Evolutionary conservation across 1,139 yeast genomes (phyloP).

Genomic region (Pichia terricola): DNA sequence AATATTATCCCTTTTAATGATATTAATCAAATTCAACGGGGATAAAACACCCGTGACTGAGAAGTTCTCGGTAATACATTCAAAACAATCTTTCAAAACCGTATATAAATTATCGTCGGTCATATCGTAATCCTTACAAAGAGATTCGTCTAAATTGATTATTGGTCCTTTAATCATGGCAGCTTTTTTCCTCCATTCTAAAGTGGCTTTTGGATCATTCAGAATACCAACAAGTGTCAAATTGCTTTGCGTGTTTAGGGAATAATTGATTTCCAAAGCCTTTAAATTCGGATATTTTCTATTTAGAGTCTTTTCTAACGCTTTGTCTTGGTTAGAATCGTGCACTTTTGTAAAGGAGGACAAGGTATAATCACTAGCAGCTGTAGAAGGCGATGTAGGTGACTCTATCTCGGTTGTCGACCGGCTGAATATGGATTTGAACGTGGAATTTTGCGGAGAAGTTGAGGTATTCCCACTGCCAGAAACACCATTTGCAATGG

Average conservation of each 20-base stretch:
- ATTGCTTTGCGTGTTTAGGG: slow-evolving; percentile 25
- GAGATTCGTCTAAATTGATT: slow-evolving; percentile 64
- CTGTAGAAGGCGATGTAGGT: no score
- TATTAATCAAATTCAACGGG: slow-evolving; percentile 63
- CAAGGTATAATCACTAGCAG: neutral
- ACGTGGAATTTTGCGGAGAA: slow-evolving; percentile 5
- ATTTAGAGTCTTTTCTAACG: slow-evolving; percentile 12
- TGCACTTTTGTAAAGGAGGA: slow-evolving; percentile 2
- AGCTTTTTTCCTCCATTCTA: slow-evolving; percentile 71
- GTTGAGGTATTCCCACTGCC: slow-evolving; percentile 2
- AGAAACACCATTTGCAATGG: neutral
- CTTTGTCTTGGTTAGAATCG: slow-evolving; percentile 1
- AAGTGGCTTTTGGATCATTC: slow-evolving; percentile 44
- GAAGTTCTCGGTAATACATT: slow-evolving; percentile 65
- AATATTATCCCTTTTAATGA: slow-evolving; percentile 71
- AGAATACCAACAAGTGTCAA: slow-evolving; percentile 38
- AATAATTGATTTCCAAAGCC: slow-evolving; percentile 19
- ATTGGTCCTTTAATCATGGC: slow-evolving; percentile 82
- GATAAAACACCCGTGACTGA: slow-evolving; percentile 76
- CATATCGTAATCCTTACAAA: slow-evolving; percentile 36
- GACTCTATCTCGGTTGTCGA: neutral
- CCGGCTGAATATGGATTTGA: neutral
- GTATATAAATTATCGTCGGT: slow-evolving; percentile 49
- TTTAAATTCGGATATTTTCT: slow-evolving; percentile 22
- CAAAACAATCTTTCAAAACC: slow-evolving; percentile 77